Base-by-base conservation (phyloP, 1,284 basidiomycete genomes). In the Ceratobasidium sp. region DNA sequence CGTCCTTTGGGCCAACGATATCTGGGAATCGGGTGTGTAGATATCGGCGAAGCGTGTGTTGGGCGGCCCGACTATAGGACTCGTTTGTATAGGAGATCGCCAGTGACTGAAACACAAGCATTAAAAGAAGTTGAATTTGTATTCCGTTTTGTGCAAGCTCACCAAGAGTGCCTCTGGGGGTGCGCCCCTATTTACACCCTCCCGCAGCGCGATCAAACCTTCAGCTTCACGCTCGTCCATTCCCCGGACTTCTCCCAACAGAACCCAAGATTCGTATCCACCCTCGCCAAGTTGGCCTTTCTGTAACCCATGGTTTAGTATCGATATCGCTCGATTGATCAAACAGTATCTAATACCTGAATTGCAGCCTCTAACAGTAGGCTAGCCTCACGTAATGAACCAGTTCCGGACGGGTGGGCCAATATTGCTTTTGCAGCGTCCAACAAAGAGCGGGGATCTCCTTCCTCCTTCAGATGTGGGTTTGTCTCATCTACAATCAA, bases 1-100 rank as follows among this genome's bases (percentile, higher is more conserved):
- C 33, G 46, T 84, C 82, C 1, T 85, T 78, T 16, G 90, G 79
- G 0, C 82, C 82, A 6, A 75, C 75, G 58, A 85, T 80, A 1
- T 80, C 79, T 0, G 95, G 95, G 77, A 92, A 93, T 23, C 88
- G 85, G 30, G 89, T 84, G 57, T 81, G 80, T 53, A 99, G 82
- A 89, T 95, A 98, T 57, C 89, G 88, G 70, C 97, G 85, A 25
- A 99, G 84, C 79, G 91, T 95, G 0, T 88, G 81, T 75, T 98
- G 87, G 1, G 96, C 91, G 1, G 89, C 94, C 6, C 90, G 83
- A 75, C 99, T 96, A 75, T 90, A 90, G 0, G 88, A 88, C 80
- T 99, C 97, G 76, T 99, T 99, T 54, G 95, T 98, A 78, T 94
- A 99, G 3, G 93, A 94, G 73, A 98, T 96, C 2, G 97, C 95